phyloP scores from a whole-genome alignment of 2,329 filamentous ascomycete genomes.

The Pseudogymnoascus verrucosus region DNA sequence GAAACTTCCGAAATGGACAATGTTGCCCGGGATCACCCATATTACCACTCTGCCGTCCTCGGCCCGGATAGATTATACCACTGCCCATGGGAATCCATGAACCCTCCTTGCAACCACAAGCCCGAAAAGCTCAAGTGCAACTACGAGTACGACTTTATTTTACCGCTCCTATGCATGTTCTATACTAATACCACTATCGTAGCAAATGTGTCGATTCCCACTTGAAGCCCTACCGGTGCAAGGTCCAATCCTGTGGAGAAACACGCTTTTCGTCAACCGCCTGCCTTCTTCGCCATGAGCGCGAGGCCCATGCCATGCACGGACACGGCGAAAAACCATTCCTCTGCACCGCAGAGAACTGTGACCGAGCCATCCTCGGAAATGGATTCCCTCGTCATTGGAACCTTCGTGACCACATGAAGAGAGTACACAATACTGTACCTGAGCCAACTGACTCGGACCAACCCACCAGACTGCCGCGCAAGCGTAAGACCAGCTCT shows the following conservation, averaged over 20 bases:
- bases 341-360: slow-evolving; percentile 79
- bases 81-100: slow-evolving; percentile 77
- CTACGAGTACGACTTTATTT: slow-evolving; percentile 68
- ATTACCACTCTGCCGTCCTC: slow-evolving; percentile 61
- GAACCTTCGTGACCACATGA: slow-evolving; percentile 97
- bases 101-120: slow-evolving; percentile 71
- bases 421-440: slow-evolving; percentile 69
- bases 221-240: slow-evolving; percentile 93
- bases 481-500: slow-evolving; percentile 11
- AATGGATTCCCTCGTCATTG: slow-evolving; percentile 92
- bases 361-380: slow-evolving; percentile 71
- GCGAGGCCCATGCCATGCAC: slow-evolving; percentile 92
- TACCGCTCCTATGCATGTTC: slow-evolving; percentile 1
- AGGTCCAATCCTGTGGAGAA: slow-evolving; percentile 72
- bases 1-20: slow-evolving; percentile 28
- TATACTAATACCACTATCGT: slow-evolving; percentile 22
- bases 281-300: slow-evolving; percentile 87
- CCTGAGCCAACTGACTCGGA: slow-evolving; percentile 17
- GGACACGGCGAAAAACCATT: slow-evolving; percentile 90
- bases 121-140: slow-evolving; percentile 97
- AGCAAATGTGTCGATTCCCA: slow-evolving; percentile 98
- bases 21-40: slow-evolving; percentile 52
- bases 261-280: slow-evolving; percentile 91
- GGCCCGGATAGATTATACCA: slow-evolving; percentile 77
- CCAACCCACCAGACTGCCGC: not conserved